Conservation (phyloP, 225 moss, liverwort and hornwort species). For the Lunularia cruciata region DNA sequence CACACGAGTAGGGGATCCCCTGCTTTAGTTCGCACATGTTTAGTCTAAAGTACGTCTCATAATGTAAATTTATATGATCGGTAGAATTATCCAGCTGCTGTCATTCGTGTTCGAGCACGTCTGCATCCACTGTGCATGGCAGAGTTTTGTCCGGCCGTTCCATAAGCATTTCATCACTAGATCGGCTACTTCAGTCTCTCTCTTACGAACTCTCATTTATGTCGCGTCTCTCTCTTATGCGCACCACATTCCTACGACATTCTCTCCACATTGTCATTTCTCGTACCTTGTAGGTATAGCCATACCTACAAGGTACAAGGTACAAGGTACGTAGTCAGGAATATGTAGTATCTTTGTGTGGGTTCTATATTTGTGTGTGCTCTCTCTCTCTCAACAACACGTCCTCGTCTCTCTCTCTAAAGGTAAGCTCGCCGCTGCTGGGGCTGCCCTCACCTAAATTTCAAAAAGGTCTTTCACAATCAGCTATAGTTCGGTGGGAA, state of each 20-base stretch:
- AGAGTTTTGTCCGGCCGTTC: constrained; percentile 15
- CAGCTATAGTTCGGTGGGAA: too few species aligned
- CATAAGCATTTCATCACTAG: constrained; percentile 1
- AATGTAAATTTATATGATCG: too few species aligned
- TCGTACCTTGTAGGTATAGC: constrained; percentile 6
- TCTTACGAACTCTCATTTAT: constrained; percentile 14
- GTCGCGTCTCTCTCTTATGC: constrained; percentile 22
- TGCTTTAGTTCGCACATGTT: too few species aligned
- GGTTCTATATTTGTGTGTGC: background rate
- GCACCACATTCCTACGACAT: constrained; percentile 22
- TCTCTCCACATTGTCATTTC: constrained; percentile 22
- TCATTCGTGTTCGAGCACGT: constrained; percentile 17
- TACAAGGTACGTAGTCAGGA: constrained; percentile 9
- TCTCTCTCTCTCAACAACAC: background rate
- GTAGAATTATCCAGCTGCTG: too few species aligned
- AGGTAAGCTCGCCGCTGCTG: too few species aligned
- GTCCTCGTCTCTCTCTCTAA: background rate
- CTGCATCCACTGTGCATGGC: constrained; percentile 21
- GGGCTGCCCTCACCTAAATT: too few species aligned
- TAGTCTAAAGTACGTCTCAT: too few species aligned
- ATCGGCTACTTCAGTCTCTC: constrained; percentile 1
- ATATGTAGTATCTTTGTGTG: background rate
- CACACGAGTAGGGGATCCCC: too few species aligned
- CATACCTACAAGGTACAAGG: too few species aligned
- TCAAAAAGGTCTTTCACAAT: too few species aligned